phyloP scores from a whole-genome alignment of 2,329 filamentous ascomycete genomes.

The Cercospora sojina region DNA sequence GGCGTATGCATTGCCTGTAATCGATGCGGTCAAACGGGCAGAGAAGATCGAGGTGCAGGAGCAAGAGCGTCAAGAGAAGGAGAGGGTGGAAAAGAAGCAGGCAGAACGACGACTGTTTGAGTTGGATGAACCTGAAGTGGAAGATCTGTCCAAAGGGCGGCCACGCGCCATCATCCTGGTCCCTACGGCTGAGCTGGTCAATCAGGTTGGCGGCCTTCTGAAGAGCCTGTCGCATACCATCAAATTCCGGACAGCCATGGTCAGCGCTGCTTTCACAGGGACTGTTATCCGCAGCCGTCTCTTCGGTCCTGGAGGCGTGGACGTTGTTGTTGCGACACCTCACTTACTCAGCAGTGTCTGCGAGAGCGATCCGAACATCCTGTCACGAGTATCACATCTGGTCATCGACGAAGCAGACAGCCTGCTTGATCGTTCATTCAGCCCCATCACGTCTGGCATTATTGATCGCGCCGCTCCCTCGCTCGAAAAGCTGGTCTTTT shows the following conservation, averaged over 20 bases:
- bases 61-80: constrained; percentile 33
- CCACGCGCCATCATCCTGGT: constrained; percentile 84
- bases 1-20: constrained; percentile 80
- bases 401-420: constrained; percentile 96
- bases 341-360: constrained; percentile 87
- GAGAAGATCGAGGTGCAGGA: constrained; percentile 57
- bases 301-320: constrained; percentile 77
- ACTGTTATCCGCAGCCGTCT: constrained; percentile 80
- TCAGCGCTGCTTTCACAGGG: constrained; percentile 74
- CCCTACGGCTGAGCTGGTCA: constrained; percentile 86
- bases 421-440: constrained; percentile 89
- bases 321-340: constrained; percentile 83
- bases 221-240: constrained; percentile 80
- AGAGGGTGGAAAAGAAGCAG: constrained; percentile 30
- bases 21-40: constrained; percentile 80
- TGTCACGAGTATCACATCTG: constrained; percentile 86
- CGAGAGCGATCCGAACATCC: constrained; percentile 83
- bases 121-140: constrained; percentile 57
- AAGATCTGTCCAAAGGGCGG: constrained; percentile 69
- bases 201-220: constrained; percentile 77
- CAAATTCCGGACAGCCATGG: constrained; percentile 81
- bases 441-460: constrained; percentile 75
- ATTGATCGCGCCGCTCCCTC: constrained; percentile 79
- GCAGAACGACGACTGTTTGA: constrained; percentile 52
- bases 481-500: constrained; percentile 81